Conservation (phyloP, 805 yeast species). For the Dipodascopsis uninucleata region DNA sequence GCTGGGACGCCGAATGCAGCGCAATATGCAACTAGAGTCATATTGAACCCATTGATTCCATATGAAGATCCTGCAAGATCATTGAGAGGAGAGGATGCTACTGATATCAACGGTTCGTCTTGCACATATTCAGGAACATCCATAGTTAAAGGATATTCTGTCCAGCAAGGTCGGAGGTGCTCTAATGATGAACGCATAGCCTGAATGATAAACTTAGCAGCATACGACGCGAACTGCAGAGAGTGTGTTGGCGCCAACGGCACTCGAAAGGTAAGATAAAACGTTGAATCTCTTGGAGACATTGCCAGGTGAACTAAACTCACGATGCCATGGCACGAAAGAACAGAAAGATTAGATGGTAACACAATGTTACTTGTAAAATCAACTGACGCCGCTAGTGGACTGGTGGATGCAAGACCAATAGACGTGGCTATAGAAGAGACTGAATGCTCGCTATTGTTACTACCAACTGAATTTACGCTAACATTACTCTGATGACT, state of each 20-base stretch:
- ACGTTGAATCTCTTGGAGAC: conserved; percentile 28
- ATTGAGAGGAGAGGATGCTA: conserved; percentile 3
- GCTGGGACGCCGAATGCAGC: conserved; percentile 28
- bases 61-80: conserved; percentile 2
- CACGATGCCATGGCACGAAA: conserved; percentile 28
- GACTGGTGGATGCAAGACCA: too few relatives aligned
- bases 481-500: too few relatives aligned
- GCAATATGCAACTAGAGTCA: conserved; percentile 30
- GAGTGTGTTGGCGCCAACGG: conserved; percentile 29
- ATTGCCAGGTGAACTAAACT: conserved; percentile 29
- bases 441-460: too few relatives aligned
- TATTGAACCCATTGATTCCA: conserved; percentile 26
- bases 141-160: conserved; percentile 27
- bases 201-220: conserved; percentile 28
- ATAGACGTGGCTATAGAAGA: too few relatives aligned
- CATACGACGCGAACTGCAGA: conserved; percentile 29
- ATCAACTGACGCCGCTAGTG: background rate
- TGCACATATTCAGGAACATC: conserved; percentile 28
- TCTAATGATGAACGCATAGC: conserved; percentile 19
- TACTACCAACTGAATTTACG: too few relatives aligned
- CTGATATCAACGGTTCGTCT: conserved; percentile 26
- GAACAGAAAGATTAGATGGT: conserved; percentile 12
- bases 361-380: background rate
- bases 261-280: conserved; percentile 28
- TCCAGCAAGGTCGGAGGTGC: conserved; percentile 30